Evolutionary conservation across 179 eudicot species (phyloP).

Genomic region (Silene noctiflora): DNA sequence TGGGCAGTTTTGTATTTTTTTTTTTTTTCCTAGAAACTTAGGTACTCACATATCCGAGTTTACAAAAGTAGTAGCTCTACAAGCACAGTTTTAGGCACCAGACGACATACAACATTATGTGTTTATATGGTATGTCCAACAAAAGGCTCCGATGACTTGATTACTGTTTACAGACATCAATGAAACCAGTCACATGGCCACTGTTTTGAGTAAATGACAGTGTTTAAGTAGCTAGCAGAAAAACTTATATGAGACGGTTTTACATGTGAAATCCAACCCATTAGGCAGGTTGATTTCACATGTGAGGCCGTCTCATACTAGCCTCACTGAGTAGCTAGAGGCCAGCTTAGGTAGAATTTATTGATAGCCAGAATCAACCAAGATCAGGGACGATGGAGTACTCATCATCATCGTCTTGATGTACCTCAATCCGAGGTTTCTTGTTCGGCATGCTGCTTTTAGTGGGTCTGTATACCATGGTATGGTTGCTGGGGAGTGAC

Average conservation of each 20-base stretch:
- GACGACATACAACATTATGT: not conserved
- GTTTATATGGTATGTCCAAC: not conserved
- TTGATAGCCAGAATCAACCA: slow-evolving; percentile 38
- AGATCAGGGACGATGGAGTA: slow-evolving; percentile 91
- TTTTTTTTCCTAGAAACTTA: too few species aligned
- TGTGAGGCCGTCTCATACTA: not conserved
- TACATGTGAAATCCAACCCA: not conserved
- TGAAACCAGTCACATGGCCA: not conserved
- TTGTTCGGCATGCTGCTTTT: slow-evolving; percentile 52
- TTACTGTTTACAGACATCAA: not conserved
- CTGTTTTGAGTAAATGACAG: not conserved
- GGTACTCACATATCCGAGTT: too few species aligned
- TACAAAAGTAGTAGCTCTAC: not conserved
- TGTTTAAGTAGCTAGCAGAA: not conserved
- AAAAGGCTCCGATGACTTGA: not conserved
- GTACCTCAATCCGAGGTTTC: slow-evolving; percentile 61
- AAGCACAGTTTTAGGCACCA: not conserved
- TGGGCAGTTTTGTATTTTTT: too few species aligned
- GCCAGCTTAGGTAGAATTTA: not conserved
- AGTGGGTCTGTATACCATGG: slow-evolving; percentile 38
- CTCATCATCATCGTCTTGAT: slow-evolving; percentile 54
- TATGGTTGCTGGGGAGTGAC: slow-evolving; percentile 37
- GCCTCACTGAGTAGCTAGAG: slow-evolving; percentile 10
- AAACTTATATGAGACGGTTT: not conserved
- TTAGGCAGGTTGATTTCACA: not conserved